Conservation (phyloP, 352 stramenopile genomes). For the Phytophthora multivora region DNA sequence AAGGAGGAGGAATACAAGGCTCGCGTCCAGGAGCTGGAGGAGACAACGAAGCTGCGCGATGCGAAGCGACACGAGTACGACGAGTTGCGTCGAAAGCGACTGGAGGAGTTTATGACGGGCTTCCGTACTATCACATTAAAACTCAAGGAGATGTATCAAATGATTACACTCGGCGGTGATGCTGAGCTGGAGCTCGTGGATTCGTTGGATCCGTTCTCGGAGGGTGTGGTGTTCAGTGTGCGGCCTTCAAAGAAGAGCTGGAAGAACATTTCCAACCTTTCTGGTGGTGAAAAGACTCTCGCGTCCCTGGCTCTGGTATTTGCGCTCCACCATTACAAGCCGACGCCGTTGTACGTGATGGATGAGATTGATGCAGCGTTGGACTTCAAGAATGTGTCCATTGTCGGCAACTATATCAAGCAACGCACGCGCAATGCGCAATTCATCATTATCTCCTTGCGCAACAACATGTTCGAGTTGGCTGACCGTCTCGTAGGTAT, state of each 20-base stretch:
- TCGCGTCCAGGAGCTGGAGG: conserved; percentile 94
- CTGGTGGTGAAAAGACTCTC: conserved; percentile 99
- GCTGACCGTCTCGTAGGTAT: conserved; percentile 99
- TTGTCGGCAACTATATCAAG: conserved; percentile 99
- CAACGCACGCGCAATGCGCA: conserved; percentile 99
- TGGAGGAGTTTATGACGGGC: conserved; percentile 99
- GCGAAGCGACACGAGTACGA: conserved; percentile 95
- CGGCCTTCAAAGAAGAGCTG: conserved; percentile 99
- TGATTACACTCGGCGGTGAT: conserved; percentile 97
- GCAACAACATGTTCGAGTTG: conserved; percentile 99
- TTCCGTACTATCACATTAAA: conserved; percentile 99
- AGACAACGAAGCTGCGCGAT: conserved; percentile 93
- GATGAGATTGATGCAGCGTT: conserved; percentile 94
- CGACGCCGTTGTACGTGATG: conserved; percentile 99
- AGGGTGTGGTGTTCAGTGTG: conserved; percentile 99
- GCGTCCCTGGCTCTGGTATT: conserved; percentile 99
- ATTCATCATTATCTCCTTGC: conserved; percentile 99
- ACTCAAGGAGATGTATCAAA: conserved; percentile 99
- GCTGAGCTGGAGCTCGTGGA: conserved; percentile 99
- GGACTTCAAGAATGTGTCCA: conserved; percentile 99
- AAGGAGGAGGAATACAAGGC: conserved; percentile 96
- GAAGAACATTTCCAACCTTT: conserved; percentile 99
- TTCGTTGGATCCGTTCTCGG: conserved; percentile 98
- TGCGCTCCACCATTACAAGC: conserved; percentile 99
- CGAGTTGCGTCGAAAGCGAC: conserved; percentile 94